These are phyloP conservation scores for Cytospora chrysosperma DNA, from an alignment of 2,329 filamentous ascomycete genomes.

Conservation along the genomic window DNA sequence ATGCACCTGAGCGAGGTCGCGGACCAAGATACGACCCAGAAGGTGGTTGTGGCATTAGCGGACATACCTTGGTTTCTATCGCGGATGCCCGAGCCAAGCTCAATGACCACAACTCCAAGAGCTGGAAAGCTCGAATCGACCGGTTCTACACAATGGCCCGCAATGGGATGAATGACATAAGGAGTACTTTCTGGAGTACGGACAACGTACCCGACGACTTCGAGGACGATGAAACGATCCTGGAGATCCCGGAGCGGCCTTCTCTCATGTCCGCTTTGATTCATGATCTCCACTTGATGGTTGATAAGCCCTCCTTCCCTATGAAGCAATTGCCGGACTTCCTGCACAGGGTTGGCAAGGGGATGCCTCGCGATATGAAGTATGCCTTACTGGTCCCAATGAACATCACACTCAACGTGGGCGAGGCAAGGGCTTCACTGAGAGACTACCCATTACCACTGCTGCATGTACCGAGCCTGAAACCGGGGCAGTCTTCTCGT, in stretches of 20 bases:
- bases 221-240: conserved; percentile 79
- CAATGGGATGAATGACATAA: conserved; percentile 73
- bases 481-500: conserved; percentile 74
- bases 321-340: conserved; percentile 79
- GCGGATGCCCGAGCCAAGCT: conserved; percentile 75
- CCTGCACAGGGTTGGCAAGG: conserved; percentile 88
- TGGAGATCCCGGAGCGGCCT: conserved; percentile 82
- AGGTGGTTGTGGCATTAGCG: conserved; percentile 68
- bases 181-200: conserved; percentile 76
- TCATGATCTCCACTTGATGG: conserved; percentile 76
- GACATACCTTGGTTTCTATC: conserved; percentile 68
- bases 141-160: conserved; percentile 67
- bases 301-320: conserved; percentile 93
- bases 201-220: conserved; percentile 79
- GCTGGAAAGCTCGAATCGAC: conserved; percentile 91
- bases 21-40: conserved; percentile 77
- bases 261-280: conserved; percentile 78
- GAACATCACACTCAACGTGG: conserved; percentile 85
- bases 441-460: conserved; percentile 93
- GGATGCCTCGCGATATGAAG: conserved; percentile 87
- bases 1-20: conserved; percentile 39
- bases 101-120: conserved; percentile 78
- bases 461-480: conserved; percentile 82
- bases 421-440: conserved; percentile 81
- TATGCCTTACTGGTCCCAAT: conserved; percentile 89